phyloP scores from a whole-genome alignment of 768 basidiomycete species.

The Boletus rubroflammeus region DNA sequence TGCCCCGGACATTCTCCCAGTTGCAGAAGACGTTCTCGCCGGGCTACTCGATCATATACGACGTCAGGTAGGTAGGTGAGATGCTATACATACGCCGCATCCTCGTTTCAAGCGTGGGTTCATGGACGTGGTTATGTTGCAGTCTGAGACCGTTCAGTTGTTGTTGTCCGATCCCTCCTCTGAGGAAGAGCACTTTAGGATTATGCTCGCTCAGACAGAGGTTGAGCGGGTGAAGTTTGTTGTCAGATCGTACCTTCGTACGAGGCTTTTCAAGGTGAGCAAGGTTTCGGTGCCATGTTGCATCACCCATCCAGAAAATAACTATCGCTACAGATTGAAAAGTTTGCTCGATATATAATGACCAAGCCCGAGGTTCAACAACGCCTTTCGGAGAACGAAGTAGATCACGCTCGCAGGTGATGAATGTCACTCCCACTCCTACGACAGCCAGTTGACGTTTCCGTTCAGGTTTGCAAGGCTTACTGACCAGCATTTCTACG shows the following conservation, averaged over 20 bases:
- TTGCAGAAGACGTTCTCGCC: conserved; percentile 65
- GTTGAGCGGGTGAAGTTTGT: conserved; percentile 93
- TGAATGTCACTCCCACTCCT: not conserved
- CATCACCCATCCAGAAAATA: not conserved
- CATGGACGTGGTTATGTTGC: conserved; percentile 1
- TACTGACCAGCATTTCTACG: conserved; percentile 71
- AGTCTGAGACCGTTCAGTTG: conserved; percentile 77
- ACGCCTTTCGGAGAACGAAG: conserved; percentile 79
- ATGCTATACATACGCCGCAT: not conserved
- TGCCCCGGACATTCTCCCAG: conserved; percentile 74
- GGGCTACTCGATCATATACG: conserved; percentile 71
- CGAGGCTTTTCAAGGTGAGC: conserved; percentile 76
- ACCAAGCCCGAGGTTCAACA: conserved; percentile 67
- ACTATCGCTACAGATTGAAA: conserved; percentile 64
- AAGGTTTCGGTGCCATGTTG: not conserved
- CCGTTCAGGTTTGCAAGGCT: conserved; percentile 64
- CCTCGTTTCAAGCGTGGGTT: not conserved
- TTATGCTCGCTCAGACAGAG: conserved; percentile 92
- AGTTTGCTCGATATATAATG: conserved; percentile 76
- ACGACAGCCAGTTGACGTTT: not conserved
- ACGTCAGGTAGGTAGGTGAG: conserved; percentile 79
- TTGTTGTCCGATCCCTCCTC: conserved; percentile 80
- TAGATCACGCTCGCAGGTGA: conserved; percentile 75
- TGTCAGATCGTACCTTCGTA: conserved; percentile 84
- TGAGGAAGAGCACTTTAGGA: conserved; percentile 90